Evolutionary conservation across 2,329 filamentous ascomycete genomes (phyloP), one percentile per base, ranked within the genome.

Genomic region (Tolypocladium sp.): DNA sequence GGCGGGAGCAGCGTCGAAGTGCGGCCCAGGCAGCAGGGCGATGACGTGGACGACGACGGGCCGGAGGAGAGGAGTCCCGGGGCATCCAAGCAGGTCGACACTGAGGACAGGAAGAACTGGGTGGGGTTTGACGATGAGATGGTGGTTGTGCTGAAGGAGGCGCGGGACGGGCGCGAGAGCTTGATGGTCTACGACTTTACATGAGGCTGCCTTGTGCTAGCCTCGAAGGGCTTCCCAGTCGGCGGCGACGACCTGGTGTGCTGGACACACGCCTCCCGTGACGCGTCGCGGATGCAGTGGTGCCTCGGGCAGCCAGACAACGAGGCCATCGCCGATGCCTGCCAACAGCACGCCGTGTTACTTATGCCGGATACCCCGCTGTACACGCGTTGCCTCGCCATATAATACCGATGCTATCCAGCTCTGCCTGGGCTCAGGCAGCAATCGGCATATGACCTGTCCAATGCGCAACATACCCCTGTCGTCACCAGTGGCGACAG

Each of bases 61-160:
- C 49, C 4, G 49, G 30, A 5, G 49, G 49, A 52, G 30, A 52
- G 17, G 37, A 59, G 55, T 6, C 37, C 30, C 15, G n/a, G 17
- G 33, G n/a, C 58, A 7, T 13, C 38, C 10, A 57, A 57, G 17
- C 41, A 54, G 13, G 57, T 44, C 30, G 67, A 70, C 44, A 76
- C 75, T 70, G 76, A 82, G 41, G 79, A 79, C 60, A 71, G 74
- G 55, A 75, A 79, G 60, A 82, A 82, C 57, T 93, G 89, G 84
- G 85, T 96, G 10, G 91, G 90, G 0, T 96, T 96, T 67, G 91
- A 96, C 67, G 91, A 96, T 51, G 90, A 96, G 72, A 91, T 91
- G 75, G 89, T 96, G n/a, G 87, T 96, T 62, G 85, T 96, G 49
- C 77, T 96, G 56, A 87, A 90, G 63, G 89, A 93, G 73, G 82